Base-by-base conservation (phyloP, 495 filamentous ascomycete genomes). In the Penicillium antarcticum region DNA sequence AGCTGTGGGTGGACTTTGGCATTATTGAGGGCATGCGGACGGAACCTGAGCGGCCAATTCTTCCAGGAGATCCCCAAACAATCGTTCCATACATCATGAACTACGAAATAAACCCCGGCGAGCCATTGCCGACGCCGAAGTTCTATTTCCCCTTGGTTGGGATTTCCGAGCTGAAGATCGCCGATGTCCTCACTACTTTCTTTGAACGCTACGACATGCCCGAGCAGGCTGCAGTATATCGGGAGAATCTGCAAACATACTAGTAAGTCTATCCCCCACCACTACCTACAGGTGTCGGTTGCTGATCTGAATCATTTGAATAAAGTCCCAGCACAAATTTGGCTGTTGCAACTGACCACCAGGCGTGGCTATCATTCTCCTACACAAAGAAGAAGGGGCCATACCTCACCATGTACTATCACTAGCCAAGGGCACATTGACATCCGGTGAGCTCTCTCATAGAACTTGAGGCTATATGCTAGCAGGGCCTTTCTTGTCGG, bases 341-440 rank as follows among this genome's bases (percentile, higher is more conserved):
- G 26, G 42, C 29, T 6, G 16, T 44, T n/a, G 33, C 49, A 35
- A n/a, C 49, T 3, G 52, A 54, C 33, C 18, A 41, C 6, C 52
- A 54, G 18, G 36, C 31, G 16, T 42, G 44, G 44, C 21, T 54
- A 1, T 48, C 52, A n/a, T 48, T 54, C 17, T 49, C 52, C 5
- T 54, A 54, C 41, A 43, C 44, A 1, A 33, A 39, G 16, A 48
- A 42, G 17, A 54, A 38, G 5, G 52, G 52, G 14, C 52, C 52
- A 0, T 54, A 54, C 14, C 38, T 42, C 6, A 54, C 44, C 6
- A 42, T 54, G 52, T 54, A 54, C 18, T 52, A 45, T 21, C 49
- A 45, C 32, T 52, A 44, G 40, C n/a, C n/a, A n/a, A n/a, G n/a
- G n/a, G n/a, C n/a, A n/a, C n/a, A n/a, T n/a, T n/a, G n/a, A n/a